Base-by-base conservation (phyloP, 441 rosid species). In the Adansonia madagascariensis region DNA sequence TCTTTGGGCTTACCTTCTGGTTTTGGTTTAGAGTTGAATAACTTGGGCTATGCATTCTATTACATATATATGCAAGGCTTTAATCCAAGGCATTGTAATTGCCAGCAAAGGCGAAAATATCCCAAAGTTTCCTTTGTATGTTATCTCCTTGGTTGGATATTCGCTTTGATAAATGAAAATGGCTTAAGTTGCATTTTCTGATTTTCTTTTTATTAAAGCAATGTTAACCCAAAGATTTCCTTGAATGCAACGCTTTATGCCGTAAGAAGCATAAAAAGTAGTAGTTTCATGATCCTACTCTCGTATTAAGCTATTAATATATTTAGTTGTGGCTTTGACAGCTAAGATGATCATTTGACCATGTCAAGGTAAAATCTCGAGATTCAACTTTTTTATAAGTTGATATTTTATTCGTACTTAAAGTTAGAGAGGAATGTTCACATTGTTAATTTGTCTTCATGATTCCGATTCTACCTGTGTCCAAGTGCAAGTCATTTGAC, bases 1-100 rank as follows among this genome's bases (percentile, higher is more conserved):
- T 57, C 17, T 78, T 66, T 78, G 82, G 77, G 76, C 83, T 49
- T 68, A 80, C 20, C 76, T 83, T 65, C 65, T 88, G 44, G 73
- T 88, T 31, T 84, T 82, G 78, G 81, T 80, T 88, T 84, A 82
- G 82, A 15, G 49, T 75, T 6, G 22, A 75, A 9, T 68, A 47
- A 52, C 31, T 27, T 78, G 67, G 76, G 70, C 9, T 11, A 10
- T 68, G 81, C n/a, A 2, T 39, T 57, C 27, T 11, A 12, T 20
- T 63, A 15, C 2, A 57, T 39, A 31, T 60, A 1, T 65, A 31
- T 65, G 76, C 53, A 65, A 41, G 77, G 77, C 44, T 47, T 56
- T 63, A 12, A 17, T 43, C 43, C 14, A 46, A 74, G 66, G 14
- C 22, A 52, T 65, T 53, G 84, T 69, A 56, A 56, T 60, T 63